Evolutionary conservation across 2,329 filamentous ascomycete species (phyloP).

Genomic region (Lasiodiplodia sp.): DNA sequence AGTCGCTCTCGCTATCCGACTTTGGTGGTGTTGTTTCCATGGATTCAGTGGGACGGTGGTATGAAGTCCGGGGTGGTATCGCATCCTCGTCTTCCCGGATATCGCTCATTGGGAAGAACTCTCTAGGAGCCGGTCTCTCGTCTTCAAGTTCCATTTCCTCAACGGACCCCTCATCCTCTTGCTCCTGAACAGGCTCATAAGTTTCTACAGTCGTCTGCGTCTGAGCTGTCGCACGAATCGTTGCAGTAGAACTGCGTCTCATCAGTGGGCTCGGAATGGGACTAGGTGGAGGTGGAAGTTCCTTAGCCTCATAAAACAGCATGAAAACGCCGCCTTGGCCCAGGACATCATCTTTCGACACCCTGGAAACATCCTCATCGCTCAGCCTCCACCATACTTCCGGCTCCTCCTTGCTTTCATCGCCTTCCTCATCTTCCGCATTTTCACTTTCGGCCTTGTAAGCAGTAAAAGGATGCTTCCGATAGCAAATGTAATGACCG

Average conservation of each 20-base stretch:
- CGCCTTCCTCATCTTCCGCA: slow-evolving; percentile 13
- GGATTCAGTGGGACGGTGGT: slow-evolving; percentile 15
- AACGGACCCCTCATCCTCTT: slow-evolving; percentile 23
- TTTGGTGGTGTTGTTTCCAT: slow-evolving; percentile 15
- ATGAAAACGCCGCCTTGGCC: slow-evolving; percentile 88
- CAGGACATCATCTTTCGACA: slow-evolving; percentile 76
- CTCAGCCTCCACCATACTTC: slow-evolving; percentile 88
- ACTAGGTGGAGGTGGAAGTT: slow-evolving; percentile 20
- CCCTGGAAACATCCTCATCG: slow-evolving; percentile 81
- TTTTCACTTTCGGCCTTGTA: not conserved
- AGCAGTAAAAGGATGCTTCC: slow-evolving; percentile 64
- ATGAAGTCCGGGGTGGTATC: not conserved
- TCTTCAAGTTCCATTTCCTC: slow-evolving; percentile 4
- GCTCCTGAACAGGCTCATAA: slow-evolving; percentile 25
- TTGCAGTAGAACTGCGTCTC: slow-evolving; percentile 27
- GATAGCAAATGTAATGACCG: slow-evolving; percentile 93
- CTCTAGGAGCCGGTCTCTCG: not conserved
- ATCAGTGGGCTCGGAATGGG: slow-evolving; percentile 2
- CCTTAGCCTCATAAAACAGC: slow-evolving; percentile 83
- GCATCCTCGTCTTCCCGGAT: not conserved
- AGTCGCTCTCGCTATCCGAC: slow-evolving; percentile 23
- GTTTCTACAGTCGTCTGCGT: slow-evolving; percentile 1
- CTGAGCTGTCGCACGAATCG: slow-evolving; percentile 20
- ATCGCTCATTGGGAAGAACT: not conserved
- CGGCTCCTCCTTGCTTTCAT: slow-evolving; percentile 27